These are phyloP conservation scores for Insectozyma bohioensis DNA, from an alignment of 1,139 yeast genomes.

Conservation along the genomic window DNA sequence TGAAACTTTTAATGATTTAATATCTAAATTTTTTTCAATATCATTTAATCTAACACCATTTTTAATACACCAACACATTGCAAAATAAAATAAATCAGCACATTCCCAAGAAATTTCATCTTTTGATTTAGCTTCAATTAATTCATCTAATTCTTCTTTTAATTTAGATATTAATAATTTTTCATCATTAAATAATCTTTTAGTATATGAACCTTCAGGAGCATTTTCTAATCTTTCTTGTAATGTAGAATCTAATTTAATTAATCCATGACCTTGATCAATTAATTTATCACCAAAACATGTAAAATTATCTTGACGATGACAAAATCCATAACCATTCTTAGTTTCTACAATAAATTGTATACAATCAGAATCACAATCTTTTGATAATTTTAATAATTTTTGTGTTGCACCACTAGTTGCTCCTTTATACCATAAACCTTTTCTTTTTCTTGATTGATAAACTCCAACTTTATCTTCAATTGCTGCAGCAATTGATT, in stretches of 20 bases:
- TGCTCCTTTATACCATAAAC: constrained; percentile 94
- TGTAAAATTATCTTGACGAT: constrained; percentile 66
- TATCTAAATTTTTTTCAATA: constrained; percentile 79
- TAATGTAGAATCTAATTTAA: constrained; percentile 66
- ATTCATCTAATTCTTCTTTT: constrained; percentile 94
- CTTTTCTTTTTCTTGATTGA: constrained; percentile 84
- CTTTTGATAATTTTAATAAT: constrained; percentile 63
- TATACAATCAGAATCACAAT: constrained; percentile 91
- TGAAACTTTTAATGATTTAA: constrained; percentile 81
- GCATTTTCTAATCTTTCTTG: constrained; percentile 56
- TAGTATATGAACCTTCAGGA: constrained; percentile 91
- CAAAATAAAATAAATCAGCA: constrained; percentile 91
- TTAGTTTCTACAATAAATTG: constrained; percentile 80
- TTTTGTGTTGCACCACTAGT: constrained; percentile 93
- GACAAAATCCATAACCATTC: constrained; percentile 87
- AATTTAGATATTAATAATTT: constrained; percentile 79
- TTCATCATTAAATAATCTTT: constrained; percentile 79
- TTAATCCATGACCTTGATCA: constrained; percentile 51
- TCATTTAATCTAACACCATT: constrained; percentile 78
- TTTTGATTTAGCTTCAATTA: constrained; percentile 71
- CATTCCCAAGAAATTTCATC: constrained; percentile 93
- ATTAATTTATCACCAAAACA: constrained; percentile 61
- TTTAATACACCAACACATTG: constrained; percentile 81
- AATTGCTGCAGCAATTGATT: constrained; percentile 79
- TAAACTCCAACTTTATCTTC: constrained; percentile 86